Conservation (phyloP, 345 rosid species). For the Garcia nutans region DNA sequence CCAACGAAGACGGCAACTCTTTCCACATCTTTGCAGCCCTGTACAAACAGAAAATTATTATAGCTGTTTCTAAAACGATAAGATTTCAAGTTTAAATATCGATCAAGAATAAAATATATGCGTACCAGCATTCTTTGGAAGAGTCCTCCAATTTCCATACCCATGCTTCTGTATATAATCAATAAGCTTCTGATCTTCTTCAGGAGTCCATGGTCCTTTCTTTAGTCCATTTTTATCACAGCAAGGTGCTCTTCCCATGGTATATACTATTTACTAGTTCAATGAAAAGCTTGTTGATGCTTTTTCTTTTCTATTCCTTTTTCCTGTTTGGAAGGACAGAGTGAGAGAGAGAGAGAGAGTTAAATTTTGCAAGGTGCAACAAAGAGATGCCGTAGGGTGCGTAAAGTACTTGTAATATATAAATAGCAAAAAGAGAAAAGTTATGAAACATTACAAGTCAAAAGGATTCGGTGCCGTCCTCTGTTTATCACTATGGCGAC, state of each 20-base stretch:
- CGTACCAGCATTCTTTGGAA: conserved; percentile 33
- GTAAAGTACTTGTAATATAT: conserved; percentile 41
- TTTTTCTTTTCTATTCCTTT: too few species aligned
- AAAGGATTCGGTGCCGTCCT: conserved; percentile 92
- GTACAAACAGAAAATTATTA: background rate
- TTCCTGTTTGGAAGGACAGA: background rate
- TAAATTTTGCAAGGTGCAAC: background rate
- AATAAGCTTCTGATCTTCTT: conserved; percentile 32
- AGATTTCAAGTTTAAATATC: too few species aligned
- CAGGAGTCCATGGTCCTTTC: conserved; percentile 37
- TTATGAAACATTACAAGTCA: conserved; percentile 43
- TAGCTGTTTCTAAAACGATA: too few species aligned
- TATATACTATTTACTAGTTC: background rate
- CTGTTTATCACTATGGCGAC: conserved; percentile 40
- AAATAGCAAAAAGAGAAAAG: conserved; percentile 33
- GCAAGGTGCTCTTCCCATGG: conserved; percentile 32
- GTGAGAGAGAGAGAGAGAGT: background rate
- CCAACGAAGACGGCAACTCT: conserved; percentile 39
- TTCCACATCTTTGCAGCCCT: conserved; percentile 35
- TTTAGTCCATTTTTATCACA: conserved; percentile 29
- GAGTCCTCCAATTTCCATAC: conserved; percentile 35
- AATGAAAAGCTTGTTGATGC: background rate
- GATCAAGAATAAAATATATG: background rate
- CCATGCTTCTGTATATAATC: conserved; percentile 32
- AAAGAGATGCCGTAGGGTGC: conserved; percentile 33